Evolutionary conservation across 768 basidiomycete genomes (phyloP).

Genomic region (Leccinum subgranulosum): DNA sequence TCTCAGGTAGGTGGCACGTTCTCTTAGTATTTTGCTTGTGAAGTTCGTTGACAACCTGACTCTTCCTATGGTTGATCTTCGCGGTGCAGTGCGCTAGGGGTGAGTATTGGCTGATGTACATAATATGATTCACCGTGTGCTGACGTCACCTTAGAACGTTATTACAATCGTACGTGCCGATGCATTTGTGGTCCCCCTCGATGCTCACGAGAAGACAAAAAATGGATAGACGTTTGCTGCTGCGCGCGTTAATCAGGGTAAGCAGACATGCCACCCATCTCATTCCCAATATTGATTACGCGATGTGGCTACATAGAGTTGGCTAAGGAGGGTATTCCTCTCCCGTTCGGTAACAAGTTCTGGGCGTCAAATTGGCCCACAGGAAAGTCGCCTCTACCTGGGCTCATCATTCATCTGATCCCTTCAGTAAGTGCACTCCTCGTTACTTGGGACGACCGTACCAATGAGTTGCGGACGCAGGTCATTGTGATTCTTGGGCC

Average conservation of each 20-base stretch:
- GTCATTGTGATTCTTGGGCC: conserved; percentile 55
- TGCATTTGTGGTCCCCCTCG: background rate
- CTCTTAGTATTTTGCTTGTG: background rate
- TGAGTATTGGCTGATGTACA: conserved; percentile 10
- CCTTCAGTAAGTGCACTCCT: conserved; percentile 37
- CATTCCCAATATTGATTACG: background rate
- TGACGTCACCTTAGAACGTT: conserved; percentile 26
- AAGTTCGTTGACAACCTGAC: background rate
- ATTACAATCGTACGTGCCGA: conserved; percentile 28
- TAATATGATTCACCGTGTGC: background rate
- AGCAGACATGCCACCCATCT: background rate
- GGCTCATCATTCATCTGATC: conserved; percentile 53
- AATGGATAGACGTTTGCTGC: conserved; percentile 45
- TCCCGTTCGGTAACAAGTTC: conserved; percentile 55
- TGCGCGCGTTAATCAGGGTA: conserved; percentile 53
- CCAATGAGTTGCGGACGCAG: conserved; percentile 23
- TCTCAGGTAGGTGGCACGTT: conserved; percentile 38
- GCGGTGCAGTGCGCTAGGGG: conserved; percentile 35
- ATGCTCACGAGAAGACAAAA: background rate
- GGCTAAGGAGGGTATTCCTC: conserved; percentile 60
- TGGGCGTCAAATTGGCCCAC: conserved; percentile 66
- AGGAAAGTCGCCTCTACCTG: conserved; percentile 53
- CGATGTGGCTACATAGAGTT: conserved; percentile 37
- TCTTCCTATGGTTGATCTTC: background rate
- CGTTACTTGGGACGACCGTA: too few relatives aligned